Conservation (phyloP, 176 grass and related monocot species). For the Carex pumila region DNA sequence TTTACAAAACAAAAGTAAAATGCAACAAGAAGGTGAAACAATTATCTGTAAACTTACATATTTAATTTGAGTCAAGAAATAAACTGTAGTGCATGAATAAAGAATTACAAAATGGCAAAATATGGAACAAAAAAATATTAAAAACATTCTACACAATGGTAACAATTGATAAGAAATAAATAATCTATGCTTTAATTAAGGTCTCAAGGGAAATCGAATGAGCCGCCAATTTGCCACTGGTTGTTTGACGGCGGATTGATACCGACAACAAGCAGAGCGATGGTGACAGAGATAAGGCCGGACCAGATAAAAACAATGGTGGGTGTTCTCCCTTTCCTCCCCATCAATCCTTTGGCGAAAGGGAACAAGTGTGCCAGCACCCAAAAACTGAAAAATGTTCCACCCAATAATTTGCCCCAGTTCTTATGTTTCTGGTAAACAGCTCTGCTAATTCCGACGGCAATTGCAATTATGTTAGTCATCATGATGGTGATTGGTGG, state of each 20-base stretch:
- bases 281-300: slow-evolving; percentile 14
- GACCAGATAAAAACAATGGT: slow-evolving; percentile 24
- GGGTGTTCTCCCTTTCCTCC: slow-evolving; percentile 14
- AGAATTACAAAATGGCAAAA: background rate
- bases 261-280: slow-evolving; percentile 9
- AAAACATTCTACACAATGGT: background rate
- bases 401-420: slow-evolving; percentile 18
- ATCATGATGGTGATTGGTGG: slow-evolving; percentile 27
- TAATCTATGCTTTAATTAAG: background rate
- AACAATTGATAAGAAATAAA: background rate
- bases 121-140: background rate
- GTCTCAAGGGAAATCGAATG: slow-evolving; percentile 11
- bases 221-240: slow-evolving; percentile 6
- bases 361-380: slow-evolving; percentile 18
- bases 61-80: background rate
- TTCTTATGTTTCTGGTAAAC: background rate
- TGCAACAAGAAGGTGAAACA: background rate
- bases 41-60: background rate
- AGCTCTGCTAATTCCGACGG: background rate
- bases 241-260: slow-evolving; percentile 6
- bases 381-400: slow-evolving; percentile 21
- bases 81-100: background rate
- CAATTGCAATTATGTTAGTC: slow-evolving; percentile 16
- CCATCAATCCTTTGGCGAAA: slow-evolving; percentile 17
- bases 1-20: background rate